Conservation (phyloP, 306 rosid species). For the Mucuna pruriens region DNA sequence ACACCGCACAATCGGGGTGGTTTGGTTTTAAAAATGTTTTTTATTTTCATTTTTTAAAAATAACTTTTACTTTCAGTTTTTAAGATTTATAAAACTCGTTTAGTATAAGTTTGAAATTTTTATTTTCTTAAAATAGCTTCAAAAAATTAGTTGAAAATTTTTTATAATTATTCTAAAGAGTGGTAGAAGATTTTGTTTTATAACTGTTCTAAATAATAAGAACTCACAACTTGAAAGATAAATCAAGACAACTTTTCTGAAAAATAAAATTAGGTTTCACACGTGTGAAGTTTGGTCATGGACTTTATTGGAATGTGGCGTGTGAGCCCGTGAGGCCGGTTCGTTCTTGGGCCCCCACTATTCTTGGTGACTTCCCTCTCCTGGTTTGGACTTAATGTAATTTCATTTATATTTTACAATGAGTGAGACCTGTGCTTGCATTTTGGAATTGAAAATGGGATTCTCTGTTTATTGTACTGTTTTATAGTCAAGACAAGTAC, state of each 20-base stretch:
- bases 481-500: not conserved
- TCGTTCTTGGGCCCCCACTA: not conserved
- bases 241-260: not conserved
- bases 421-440: not conserved
- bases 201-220: not conserved
- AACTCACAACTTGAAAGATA: not conserved
- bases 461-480: not conserved
- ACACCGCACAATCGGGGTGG: too few relatives aligned
- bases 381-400: not conserved
- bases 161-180: too few relatives aligned
- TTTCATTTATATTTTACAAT: not conserved
- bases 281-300: not conserved
- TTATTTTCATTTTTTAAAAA: too few relatives aligned
- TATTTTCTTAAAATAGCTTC: too few relatives aligned
- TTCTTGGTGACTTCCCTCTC: not conserved
- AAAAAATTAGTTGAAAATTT: too few relatives aligned
- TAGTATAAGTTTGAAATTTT: too few relatives aligned
- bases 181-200: too few relatives aligned
- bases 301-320: not conserved
- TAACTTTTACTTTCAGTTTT: too few relatives aligned
- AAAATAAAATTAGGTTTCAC: not conserved
- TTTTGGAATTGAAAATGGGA: not conserved
- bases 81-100: too few relatives aligned
- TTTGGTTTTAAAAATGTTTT: too few relatives aligned
- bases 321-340: not conserved